Evolutionary conservation across 305 asterid species (phyloP), one percentile per base, ranked within the genome.

Genomic region (Petunia hybrid): DNA sequence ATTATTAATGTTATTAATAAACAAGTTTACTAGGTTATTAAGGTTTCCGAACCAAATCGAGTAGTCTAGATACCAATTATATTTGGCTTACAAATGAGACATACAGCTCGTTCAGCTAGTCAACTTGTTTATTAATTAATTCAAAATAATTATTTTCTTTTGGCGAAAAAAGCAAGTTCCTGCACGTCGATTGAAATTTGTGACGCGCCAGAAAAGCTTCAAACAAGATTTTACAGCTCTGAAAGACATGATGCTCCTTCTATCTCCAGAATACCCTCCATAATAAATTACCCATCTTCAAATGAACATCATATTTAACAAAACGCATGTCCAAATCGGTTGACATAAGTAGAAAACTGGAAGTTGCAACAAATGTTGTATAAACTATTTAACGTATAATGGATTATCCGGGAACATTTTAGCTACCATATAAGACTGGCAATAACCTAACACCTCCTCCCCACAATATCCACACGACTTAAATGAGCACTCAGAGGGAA

Each of bases 381-480:
- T 4, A 71, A 2, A 9, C 10, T 2, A 70, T 31, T 10, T 51
- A 36, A 13, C 56, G 3, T 13, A 10, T 13, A 9, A 73, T 45
- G 12, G 78, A 13, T 1, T 48, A 9, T 71, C 77, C 56, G 3
- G 2, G 56, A 4, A 71, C 31, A 48, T 46, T 35, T 6, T 31
- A 71, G 51, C 62, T 48, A 53, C 13, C 62, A 51, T 73, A 73
- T 13, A 73, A 36, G 43, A 73, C 48, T 73, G 78, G 12, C 12
- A 45, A 71, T 6, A 10, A 9, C 22, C 36, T 71, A 48, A 16
- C 42, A 71, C 35, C 45, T 43, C 12, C 78, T 14, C 78, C 16
- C 8, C 78, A 71, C 35, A 71, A 71, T 48, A 73, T 73, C 78
- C 46, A 73, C 43, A 73, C 36, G 53, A 6, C 78, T 6, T 12